Evolutionary conservation across 495 filamentous ascomycete species (phyloP).

Genomic region (Trichoderma gamsii): DNA sequence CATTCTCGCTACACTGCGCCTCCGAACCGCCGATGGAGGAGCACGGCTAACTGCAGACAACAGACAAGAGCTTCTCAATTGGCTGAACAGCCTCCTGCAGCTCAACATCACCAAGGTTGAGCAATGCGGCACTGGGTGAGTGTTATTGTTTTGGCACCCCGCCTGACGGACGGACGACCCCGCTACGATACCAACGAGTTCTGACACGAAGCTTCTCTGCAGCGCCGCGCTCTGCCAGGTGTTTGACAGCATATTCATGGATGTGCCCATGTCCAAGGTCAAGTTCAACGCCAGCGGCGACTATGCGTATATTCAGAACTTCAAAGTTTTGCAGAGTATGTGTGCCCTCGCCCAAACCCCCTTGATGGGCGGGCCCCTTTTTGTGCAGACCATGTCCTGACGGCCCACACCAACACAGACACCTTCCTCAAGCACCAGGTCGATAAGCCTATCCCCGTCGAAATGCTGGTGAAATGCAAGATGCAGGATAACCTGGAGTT

Average conservation of each 20-base stretch:
- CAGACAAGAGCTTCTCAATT: constrained; percentile 94
- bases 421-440: constrained; percentile 77
- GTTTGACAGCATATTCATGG: constrained; percentile 94
- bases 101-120: constrained; percentile 98
- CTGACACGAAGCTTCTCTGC: constrained; percentile 19
- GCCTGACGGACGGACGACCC: constrained; percentile 26
- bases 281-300: constrained; percentile 97
- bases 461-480: constrained; percentile 89
- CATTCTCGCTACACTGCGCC: not conserved
- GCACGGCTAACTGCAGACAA: not conserved
- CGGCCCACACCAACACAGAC: constrained; percentile 42
- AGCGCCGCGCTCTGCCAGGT: constrained; percentile 95
- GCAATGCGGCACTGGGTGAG: constrained; percentile 97
- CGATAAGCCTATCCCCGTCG: constrained; percentile 81
- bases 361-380: constrained; percentile 13
- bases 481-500: constrained; percentile 99
- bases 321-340: constrained; percentile 92
- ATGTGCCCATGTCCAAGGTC: constrained; percentile 92
- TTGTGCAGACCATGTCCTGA: not conserved
- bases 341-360: constrained; percentile 21
- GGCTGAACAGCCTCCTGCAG: constrained; percentile 95
- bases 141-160: constrained; percentile 32
- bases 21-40: not conserved
- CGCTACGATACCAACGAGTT: not conserved
- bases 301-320: constrained; percentile 96